Evolutionary conservation across 176 grass and related monocot species (phyloP), one percentile per base, ranked within the genome.

Genomic region (Themeda triandra): DNA sequence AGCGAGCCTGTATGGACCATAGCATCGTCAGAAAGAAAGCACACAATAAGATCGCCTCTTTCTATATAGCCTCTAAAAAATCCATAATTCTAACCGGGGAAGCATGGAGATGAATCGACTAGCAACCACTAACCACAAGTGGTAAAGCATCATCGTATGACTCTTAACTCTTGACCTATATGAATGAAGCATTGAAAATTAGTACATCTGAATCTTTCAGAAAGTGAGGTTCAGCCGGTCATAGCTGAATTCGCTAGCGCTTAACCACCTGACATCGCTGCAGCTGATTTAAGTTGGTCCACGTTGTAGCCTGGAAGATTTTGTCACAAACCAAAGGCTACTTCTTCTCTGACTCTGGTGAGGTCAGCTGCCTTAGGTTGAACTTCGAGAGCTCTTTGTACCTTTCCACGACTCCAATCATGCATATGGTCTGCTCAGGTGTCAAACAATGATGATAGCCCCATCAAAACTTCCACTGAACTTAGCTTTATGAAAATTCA

Each of bases 361-460:
- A 87, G 6, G 96, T 94, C 64, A 98, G 88, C 86, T 98, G 89
- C 87, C 93, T 95, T 60, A 95, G 48, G 80, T 98, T 95, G 91
- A 93, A 98, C 83, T 95, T 98, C 19, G 92, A 79, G 19, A 98
- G 89, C 80, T 92, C 82, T 28, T 95, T 95, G 70, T 98, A 98
- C 60, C 78, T 95, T 86, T 95, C 91, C 54, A 90, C 93, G 4
- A 93, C 89, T 31, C 96, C 96, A n/a, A 98, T 80, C 80, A 92
- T 73, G 91, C 93, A 98, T 81, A 93, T 95, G 53, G 96, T 98
- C 93, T 95, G 92, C 37, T 8, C 66, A 77, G 35, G 36, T 72
- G 66, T 72, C 74, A 90, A 81, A 56, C 54, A 75, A 73, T 17
- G 59, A 71, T 32, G 27, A 3, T n/a, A n/a, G n/a, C n/a, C 29